A percentile compares a stretch with the other conserved stretches of the same genome.
Evolutionary conservation across 2,329 filamentous ascomycete genomes (phyloP).

Genomic region (Colletotrichum euphorbiae): DNA sequence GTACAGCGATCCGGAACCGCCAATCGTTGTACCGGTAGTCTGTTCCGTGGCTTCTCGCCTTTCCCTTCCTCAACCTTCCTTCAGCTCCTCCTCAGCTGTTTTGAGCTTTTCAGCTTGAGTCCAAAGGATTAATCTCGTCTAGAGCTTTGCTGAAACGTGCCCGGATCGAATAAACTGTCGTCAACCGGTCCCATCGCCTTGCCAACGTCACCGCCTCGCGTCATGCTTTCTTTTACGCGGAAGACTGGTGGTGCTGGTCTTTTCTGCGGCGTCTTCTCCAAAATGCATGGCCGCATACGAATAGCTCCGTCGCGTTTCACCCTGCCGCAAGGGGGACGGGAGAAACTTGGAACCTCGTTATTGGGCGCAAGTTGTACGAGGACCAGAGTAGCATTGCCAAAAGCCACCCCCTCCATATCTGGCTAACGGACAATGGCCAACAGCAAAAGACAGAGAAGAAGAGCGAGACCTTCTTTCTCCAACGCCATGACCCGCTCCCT

Average conservation of each 20-base stretch:
- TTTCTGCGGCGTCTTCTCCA: not conserved
- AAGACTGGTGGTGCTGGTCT: not conserved
- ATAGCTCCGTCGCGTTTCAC: not conserved
- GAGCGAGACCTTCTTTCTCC: slow-evolving; percentile 10
- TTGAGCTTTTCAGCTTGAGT: not conserved
- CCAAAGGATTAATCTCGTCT: no score
- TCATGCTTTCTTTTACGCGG: no score
- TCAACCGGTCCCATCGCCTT: not conserved
- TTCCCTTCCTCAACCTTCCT: not conserved
- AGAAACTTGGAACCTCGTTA: slow-evolving; percentile 1
- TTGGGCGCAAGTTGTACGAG: not conserved
- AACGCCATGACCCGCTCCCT: slow-evolving; percentile 15
- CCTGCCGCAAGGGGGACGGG: slow-evolving; percentile 3
- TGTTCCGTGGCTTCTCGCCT: slow-evolving; percentile 1
- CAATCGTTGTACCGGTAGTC: not conserved
- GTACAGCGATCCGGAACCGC: slow-evolving; percentile 11
- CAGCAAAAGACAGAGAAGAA: not conserved
- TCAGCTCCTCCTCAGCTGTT: not conserved
- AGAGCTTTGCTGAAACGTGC: not conserved
- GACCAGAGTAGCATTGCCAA: not conserved
- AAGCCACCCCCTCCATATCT: not conserved
- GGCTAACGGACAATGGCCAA: not conserved
- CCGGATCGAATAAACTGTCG: not conserved
- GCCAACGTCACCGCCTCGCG: not conserved
- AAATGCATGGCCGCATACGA: not conserved